phyloP scores from a whole-genome alignment of 495 filamentous ascomycete genomes.

The Xylaria intraflava region DNA sequence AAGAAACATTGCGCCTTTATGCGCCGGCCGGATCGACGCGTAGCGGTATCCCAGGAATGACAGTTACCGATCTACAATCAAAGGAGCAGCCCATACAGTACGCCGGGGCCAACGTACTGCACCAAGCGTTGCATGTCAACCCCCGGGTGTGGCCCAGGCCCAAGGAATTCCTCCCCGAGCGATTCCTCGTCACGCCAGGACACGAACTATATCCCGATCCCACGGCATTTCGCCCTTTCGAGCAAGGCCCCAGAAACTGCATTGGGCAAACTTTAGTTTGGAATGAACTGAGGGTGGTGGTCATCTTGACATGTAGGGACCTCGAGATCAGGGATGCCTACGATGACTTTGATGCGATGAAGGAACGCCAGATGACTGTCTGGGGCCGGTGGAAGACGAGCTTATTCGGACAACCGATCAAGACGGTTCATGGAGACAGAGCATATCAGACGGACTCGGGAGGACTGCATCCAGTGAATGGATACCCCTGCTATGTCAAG shows the following conservation, averaged over 20 bases:
- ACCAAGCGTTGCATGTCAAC: conserved; percentile 8
- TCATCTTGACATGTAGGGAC: conserved; percentile 22
- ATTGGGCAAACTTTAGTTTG: conserved; percentile 46
- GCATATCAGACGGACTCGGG: background rate
- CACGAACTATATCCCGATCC: conserved; percentile 19
- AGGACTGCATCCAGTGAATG: too few relatives aligned
- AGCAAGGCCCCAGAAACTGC: conserved; percentile 43
- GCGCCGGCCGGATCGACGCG: conserved; percentile 33
- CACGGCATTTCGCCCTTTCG: conserved; percentile 41
- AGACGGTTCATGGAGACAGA: background rate
- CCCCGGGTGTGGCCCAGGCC: conserved; percentile 22
- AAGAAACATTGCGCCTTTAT: conserved; percentile 42
- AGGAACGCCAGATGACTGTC: too few relatives aligned
- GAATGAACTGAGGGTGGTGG: conserved; percentile 35
- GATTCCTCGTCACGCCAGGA: conserved; percentile 28
- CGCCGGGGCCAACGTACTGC: conserved; percentile 20
- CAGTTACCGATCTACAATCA: conserved; percentile 23
- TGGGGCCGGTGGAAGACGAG: too few relatives aligned
- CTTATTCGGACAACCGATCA: background rate
- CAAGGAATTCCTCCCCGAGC: conserved; percentile 37
- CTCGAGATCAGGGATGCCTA: background rate
- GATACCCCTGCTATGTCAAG: too few relatives aligned
- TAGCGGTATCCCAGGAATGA: conserved; percentile 25
- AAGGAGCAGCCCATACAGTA: conserved; percentile 27
- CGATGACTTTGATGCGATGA: background rate